Evolutionary conservation across 177 flowering plant genomes (phyloP).

Genomic region (Vitis hybrid): DNA sequence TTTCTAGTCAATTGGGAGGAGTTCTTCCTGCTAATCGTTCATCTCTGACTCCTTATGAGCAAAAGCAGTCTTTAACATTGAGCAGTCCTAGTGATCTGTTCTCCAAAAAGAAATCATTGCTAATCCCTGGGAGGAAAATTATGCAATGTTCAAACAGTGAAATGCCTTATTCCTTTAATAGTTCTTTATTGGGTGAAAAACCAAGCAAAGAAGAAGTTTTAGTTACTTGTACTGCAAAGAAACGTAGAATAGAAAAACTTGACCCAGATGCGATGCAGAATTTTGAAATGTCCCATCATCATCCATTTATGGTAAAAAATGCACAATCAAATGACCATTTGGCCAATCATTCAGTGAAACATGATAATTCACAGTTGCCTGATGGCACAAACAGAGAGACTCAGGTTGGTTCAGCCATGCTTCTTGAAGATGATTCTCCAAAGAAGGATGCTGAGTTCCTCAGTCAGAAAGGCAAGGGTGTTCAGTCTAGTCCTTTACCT

Average conservation of each 20-base stretch:
- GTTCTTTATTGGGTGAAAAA: slow-evolving; percentile 25
- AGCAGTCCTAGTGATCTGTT: slow-evolving; percentile 27
- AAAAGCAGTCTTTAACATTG: slow-evolving; percentile 14
- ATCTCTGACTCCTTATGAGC: slow-evolving; percentile 30
- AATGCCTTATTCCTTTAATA: slow-evolving; percentile 37
- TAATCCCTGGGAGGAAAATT: slow-evolving; percentile 16
- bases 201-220: slow-evolving; percentile 23
- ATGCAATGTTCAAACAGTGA: slow-evolving; percentile 22
- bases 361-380: slow-evolving; percentile 24
- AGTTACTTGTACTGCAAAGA: slow-evolving; percentile 44
- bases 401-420: slow-evolving; percentile 14
- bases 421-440: slow-evolving; percentile 16
- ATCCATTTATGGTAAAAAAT: slow-evolving; percentile 9
- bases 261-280: slow-evolving; percentile 20
- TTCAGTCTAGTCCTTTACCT: slow-evolving; percentile 18
- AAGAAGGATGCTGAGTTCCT: slow-evolving; percentile 15
- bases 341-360: slow-evolving; percentile 14
- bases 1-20: slow-evolving; percentile 27
- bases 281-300: slow-evolving; percentile 11
- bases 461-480: slow-evolving; percentile 23
- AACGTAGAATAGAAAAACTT: slow-evolving; percentile 32
- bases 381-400: slow-evolving; percentile 18
- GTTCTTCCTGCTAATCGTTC: slow-evolving; percentile 81
- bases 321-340: slow-evolving; percentile 9
- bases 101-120: slow-evolving; percentile 23